Conservation (phyloP, 2,329 filamentous ascomycete genomes). For the Cercospora sp. region DNA sequence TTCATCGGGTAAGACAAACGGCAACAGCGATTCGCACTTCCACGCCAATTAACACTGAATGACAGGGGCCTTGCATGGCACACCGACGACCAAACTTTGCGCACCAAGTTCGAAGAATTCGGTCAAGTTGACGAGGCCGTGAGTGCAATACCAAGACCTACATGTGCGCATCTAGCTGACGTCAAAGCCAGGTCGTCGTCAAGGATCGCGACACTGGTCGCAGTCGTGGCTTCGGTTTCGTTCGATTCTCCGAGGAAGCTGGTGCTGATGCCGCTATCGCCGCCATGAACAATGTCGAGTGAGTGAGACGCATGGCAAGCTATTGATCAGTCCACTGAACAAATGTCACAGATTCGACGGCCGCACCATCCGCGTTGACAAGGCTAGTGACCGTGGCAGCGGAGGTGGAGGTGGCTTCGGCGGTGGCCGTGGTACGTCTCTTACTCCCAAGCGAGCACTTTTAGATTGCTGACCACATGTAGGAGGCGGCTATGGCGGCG, state of each 20-base stretch:
- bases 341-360: conserved; percentile 75
- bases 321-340: conserved; percentile 12
- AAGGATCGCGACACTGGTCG: conserved; percentile 96
- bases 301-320: conserved; percentile 43
- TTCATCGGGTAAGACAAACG: conserved; percentile 77
- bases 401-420: conserved; percentile 59
- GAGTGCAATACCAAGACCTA: conserved; percentile 50
- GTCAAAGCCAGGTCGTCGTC: conserved; percentile 74
- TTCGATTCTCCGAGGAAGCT: conserved; percentile 76
- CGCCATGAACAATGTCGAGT: conserved; percentile 89
- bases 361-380: conserved; percentile 91
- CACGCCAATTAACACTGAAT: conserved; percentile 25
- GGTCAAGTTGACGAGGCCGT: conserved; percentile 93
- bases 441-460: not conserved
- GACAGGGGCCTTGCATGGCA: conserved; percentile 94
- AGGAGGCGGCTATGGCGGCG: conserved; percentile 24
- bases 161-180: not conserved
- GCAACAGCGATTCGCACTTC: not conserved
- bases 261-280: conserved; percentile 77
- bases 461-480: conserved; percentile 1
- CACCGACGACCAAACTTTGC: conserved; percentile 84
- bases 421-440: conserved; percentile 40
- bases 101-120: conserved; percentile 89
- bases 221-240: conserved; percentile 96
- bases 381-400: conserved; percentile 78